These are phyloP conservation scores for Boletus rubescentipes DNA, from an alignment of 768 basidiomycete genomes.

Conservation along the genomic window DNA sequence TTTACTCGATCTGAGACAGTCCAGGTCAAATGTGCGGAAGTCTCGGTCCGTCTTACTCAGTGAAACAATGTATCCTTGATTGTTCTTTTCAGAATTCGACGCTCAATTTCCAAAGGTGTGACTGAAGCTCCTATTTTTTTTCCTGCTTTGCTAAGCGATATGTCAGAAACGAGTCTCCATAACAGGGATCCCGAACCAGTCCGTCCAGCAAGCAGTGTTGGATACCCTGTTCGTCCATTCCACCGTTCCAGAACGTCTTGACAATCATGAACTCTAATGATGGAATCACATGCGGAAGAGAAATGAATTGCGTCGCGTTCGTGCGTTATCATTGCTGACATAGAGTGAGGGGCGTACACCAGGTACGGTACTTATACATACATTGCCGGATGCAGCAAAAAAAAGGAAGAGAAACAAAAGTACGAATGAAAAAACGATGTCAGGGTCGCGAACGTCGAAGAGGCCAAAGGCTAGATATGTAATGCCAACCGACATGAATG, in stretches of 20 bases:
- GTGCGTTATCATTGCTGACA: conserved; percentile 13
- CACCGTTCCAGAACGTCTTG: conserved; percentile 11
- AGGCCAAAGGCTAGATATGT: conserved; percentile 30
- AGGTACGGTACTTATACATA: conserved; percentile 39
- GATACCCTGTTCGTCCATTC: not conserved
- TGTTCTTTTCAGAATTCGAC: not conserved
- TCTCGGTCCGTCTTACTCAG: not conserved
- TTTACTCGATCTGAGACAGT: conserved; percentile 4
- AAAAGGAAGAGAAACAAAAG: not conserved
- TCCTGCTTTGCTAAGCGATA: not conserved
- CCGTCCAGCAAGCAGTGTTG: not conserved
- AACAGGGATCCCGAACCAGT: not conserved
- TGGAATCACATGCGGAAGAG: conserved; percentile 3
- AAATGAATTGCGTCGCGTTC: conserved; percentile 4
- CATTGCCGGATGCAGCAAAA: conserved; percentile 17
- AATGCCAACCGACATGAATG: conserved; percentile 18
- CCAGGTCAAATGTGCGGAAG: not conserved
- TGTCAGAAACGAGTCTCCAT: not conserved
- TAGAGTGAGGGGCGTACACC: conserved; percentile 26
- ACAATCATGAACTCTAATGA: not conserved
- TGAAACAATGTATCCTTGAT: not conserved
- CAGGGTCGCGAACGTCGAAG: conserved; percentile 25
- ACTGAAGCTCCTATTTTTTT: not conserved
- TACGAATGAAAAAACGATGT: conserved; percentile 13
- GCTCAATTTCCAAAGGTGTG: too few species aligned